These are phyloP conservation scores for Cercospora berteroae DNA, from an alignment of 2,329 filamentous ascomycete species.

Conservation along the genomic window DNA sequence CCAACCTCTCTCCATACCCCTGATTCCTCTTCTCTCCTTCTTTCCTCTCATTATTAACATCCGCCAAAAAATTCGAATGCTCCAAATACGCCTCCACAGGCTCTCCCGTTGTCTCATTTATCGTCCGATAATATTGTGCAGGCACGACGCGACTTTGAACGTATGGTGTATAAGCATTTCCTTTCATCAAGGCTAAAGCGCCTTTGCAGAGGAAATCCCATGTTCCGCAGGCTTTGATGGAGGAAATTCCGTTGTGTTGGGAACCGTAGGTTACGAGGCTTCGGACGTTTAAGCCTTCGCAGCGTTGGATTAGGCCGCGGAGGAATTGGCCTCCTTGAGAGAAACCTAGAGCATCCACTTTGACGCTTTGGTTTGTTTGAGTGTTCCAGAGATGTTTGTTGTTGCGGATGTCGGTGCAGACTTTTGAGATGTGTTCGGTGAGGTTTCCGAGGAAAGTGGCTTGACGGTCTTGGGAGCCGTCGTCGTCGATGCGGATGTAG, in stretches of 20 bases:
- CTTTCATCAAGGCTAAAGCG: conserved; percentile 72
- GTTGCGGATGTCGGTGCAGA: conserved; percentile 72
- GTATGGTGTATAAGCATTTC: conserved; percentile 75
- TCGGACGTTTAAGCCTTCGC: conserved; percentile 77
- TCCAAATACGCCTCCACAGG: conserved; percentile 66
- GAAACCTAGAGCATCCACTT: conserved; percentile 86
- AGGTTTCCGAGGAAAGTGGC: conserved; percentile 92
- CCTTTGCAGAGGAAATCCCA: conserved; percentile 78
- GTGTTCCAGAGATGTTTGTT: conserved; percentile 54
- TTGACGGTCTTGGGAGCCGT: conserved; percentile 67
- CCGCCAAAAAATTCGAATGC: conserved; percentile 82
- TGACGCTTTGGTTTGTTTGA: conserved; percentile 47
- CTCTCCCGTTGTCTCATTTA: conserved; percentile 55
- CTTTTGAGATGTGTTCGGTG: conserved; percentile 69
- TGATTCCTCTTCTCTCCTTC: conserved; percentile 60
- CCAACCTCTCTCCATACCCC: conserved; percentile 70
- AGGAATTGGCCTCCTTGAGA: conserved; percentile 95
- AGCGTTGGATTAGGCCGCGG: conserved; percentile 84
- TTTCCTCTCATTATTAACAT: conserved; percentile 88
- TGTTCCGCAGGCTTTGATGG: conserved; percentile 71
- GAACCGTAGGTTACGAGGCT: conserved; percentile 85
- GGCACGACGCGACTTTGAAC: conserved; percentile 82
- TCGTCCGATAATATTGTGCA: conserved; percentile 89
- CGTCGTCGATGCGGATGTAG: conserved; percentile 68
- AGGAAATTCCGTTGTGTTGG: conserved; percentile 87